A percentile compares a stretch with the other conserved stretches of the same genome.
phyloP scores from a whole-genome alignment of 345 rosid species.

The Citrus hindsii region DNA sequence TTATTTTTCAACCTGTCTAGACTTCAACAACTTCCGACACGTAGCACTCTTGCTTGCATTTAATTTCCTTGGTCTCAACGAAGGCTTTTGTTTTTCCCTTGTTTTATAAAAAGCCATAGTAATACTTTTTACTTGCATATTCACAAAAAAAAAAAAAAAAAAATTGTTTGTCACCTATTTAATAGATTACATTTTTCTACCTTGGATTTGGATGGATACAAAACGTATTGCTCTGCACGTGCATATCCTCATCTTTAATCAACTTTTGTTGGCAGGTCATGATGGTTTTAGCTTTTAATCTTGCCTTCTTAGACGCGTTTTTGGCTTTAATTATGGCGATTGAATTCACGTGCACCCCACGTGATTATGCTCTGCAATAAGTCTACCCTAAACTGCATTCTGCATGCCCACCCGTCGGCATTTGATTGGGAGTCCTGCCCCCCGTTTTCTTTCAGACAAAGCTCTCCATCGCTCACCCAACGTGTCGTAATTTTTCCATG shows the following conservation, averaged over 20 bases:
- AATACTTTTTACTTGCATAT: too few relatives aligned
- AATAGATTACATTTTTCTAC: too few relatives aligned
- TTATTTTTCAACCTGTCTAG: not conserved
- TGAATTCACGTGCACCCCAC: constrained; percentile 21
- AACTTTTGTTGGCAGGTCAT: not conserved
- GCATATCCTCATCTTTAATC: not conserved
- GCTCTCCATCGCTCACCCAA: constrained; percentile 19
- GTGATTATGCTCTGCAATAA: not conserved
- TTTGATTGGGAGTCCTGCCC: not conserved
- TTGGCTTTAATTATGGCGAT: not conserved
- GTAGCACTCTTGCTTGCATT: not conserved
- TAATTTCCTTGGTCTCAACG: not conserved
- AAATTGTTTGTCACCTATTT: too few relatives aligned
- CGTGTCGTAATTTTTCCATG: constrained; percentile 26
- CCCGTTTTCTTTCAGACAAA: not conserved
- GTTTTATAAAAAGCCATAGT: not conserved
- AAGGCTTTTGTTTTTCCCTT: not conserved
- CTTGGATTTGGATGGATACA: too few relatives aligned
- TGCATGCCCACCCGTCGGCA: constrained; percentile 15
- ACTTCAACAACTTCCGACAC: not conserved
- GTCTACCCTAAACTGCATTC: not conserved
- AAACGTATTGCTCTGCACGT: not conserved
- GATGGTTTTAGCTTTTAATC: not conserved
- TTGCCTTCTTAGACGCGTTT: constrained; percentile 16
- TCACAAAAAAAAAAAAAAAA: too few relatives aligned